phyloP scores from a whole-genome alignment of 202 grass and related monocot genomes.

The Digitaria exilis region DNA sequence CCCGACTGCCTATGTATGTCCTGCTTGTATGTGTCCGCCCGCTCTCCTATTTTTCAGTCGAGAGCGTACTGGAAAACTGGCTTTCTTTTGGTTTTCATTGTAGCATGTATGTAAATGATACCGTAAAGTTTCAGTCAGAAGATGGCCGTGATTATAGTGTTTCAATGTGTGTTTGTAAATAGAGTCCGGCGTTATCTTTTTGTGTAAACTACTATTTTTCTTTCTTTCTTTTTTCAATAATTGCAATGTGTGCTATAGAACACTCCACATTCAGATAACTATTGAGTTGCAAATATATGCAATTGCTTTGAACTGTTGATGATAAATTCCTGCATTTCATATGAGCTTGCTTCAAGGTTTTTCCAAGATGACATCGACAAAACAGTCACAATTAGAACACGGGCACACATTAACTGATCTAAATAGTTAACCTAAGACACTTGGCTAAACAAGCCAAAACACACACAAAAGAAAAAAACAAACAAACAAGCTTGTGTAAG shows the following conservation, averaged over 20 bases:
- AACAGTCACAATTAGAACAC: background rate
- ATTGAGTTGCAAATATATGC: background rate
- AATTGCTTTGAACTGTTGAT: background rate
- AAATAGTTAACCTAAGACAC: too few relatives aligned
- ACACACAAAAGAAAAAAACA: background rate
- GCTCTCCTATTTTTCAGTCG: slow-evolving; percentile 7
- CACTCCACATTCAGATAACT: background rate
- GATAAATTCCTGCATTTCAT: background rate
- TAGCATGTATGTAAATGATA: slow-evolving; percentile 30
- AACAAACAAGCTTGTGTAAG: too few relatives aligned
- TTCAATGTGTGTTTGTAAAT: slow-evolving; percentile 1
- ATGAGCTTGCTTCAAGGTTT: background rate
- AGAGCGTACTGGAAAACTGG: slow-evolving; percentile 10
- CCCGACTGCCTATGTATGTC: slow-evolving; percentile 14
- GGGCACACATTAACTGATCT: background rate
- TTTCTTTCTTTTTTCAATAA: background rate
- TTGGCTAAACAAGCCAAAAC: too few relatives aligned
- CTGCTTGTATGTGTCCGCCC: background rate
- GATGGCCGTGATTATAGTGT: background rate
- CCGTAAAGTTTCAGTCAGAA: slow-evolving; percentile 4
- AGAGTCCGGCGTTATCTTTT: background rate
- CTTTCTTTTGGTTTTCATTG: background rate
- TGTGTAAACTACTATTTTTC: background rate
- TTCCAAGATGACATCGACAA: background rate
- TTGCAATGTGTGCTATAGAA: background rate